Evolutionary conservation across 73 alveolate genomes (phyloP).

Genomic region (Blepharisma stoltei): DNA sequence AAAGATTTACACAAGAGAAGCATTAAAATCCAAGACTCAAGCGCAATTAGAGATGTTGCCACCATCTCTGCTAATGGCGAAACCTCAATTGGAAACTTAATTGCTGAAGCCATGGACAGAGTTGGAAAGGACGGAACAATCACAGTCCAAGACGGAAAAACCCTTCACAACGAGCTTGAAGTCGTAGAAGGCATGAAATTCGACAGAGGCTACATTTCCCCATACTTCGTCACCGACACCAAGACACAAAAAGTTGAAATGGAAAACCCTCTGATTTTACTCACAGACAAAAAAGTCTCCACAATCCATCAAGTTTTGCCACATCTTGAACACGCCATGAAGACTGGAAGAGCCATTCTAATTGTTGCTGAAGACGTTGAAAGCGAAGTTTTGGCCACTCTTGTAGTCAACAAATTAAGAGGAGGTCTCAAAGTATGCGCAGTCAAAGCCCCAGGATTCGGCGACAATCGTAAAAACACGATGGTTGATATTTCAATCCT

Average conservation of each 20-base stretch:
- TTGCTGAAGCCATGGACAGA: constrained; percentile 90
- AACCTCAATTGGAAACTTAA: constrained; percentile 84
- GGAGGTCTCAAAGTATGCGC: constrained; percentile 98
- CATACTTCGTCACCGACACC: constrained; percentile 95
- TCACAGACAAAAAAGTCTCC: constrained; percentile 93
- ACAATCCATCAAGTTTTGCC: constrained; percentile 84
- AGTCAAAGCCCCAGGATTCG: constrained; percentile 97
- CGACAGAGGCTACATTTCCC: constrained; percentile 98
- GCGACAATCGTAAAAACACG: constrained; percentile 94
- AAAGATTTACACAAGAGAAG: constrained; percentile 72
- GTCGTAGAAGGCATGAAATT: constrained; percentile 96
- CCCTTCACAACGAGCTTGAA: constrained; percentile 96
- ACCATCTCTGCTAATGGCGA: constrained; percentile 98
- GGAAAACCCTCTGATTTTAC: constrained; percentile 90
- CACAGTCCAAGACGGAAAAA: constrained; percentile 91
- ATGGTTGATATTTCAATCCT: constrained; percentile 90
- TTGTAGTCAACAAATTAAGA: constrained; percentile 90
- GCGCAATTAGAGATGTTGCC: constrained; percentile 71
- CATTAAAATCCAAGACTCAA: constrained; percentile 14
- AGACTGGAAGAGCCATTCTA: constrained; percentile 79
- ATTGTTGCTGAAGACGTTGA: constrained; percentile 97
- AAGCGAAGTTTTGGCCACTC: constrained; percentile 91
- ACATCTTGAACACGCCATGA: constrained; percentile 84
- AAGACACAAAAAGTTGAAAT: constrained; percentile 84
- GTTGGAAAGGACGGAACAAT: constrained; percentile 97